Conservation (phyloP, 768 basidiomycete species). For the Mycena maculata region DNA sequence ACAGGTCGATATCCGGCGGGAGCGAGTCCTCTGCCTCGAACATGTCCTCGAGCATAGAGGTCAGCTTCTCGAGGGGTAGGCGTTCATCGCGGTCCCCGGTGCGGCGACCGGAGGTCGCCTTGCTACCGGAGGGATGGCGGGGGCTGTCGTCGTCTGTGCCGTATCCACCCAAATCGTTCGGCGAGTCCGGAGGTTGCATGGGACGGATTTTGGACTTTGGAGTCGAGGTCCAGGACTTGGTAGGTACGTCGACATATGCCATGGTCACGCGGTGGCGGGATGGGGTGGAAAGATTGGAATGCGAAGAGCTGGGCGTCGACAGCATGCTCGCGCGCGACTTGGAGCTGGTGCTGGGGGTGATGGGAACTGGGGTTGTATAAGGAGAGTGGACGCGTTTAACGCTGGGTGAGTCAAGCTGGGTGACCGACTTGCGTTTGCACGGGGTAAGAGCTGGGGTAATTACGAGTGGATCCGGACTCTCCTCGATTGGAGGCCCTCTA, state of each 20-base stretch:
- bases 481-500: constrained; percentile 37
- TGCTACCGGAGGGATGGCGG: constrained; percentile 50
- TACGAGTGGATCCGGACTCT: constrained; percentile 70
- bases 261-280: constrained; percentile 48
- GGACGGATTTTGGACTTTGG: constrained; percentile 50
- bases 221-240: constrained; percentile 56
- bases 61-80: constrained; percentile 83
- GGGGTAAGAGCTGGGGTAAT: constrained; percentile 63
- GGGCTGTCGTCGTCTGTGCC: constrained; percentile 63
- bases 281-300: constrained; percentile 24
- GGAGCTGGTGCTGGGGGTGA: constrained; percentile 41
- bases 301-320: constrained; percentile 48
- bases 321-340: constrained; percentile 42
- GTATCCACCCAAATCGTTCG: constrained; percentile 66
- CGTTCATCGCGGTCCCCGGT: constrained; percentile 84
- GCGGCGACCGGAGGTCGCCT: constrained; percentile 62
- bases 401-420: constrained; percentile 70
- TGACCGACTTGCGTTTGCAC: constrained; percentile 75
- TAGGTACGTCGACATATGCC: constrained; percentile 60
- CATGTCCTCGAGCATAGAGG: constrained; percentile 82
- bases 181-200: constrained; percentile 41
- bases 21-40: constrained; percentile 85
- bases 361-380: constrained; percentile 45
- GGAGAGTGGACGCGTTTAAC: constrained; percentile 65
- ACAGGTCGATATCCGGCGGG: constrained; percentile 63